Evolutionary conservation across 495 filamentous ascomycete genomes (phyloP), one percentile per base, ranked within the genome.

Genomic region (Hypoxylon trugodes): DNA sequence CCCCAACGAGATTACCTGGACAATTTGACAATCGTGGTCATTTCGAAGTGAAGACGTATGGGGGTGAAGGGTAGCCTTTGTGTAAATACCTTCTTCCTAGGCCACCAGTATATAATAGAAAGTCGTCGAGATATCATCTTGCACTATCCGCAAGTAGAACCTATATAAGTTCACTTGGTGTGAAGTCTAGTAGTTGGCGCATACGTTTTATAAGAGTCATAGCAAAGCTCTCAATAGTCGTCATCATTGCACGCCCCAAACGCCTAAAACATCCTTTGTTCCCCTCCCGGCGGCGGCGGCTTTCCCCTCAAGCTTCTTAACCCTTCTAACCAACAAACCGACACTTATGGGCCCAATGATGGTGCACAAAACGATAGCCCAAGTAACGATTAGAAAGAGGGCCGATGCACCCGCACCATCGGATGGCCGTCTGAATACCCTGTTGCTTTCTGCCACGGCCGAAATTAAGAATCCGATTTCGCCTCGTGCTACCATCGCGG

Each of bases 401-500:
- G 72, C 69, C 0, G 69, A 68, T 3, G 83, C 73, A 12, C 85
- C 79, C 0, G 59, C 25, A 9, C 71, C 74, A 8, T 68, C 63
- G 0, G 67, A 35, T 3, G 60, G 57, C 0, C 56, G 52, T 3
- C 57, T 61, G 60, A 89, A 88, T n/a, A 87, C 79, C 0, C 86
- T 84, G 19, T 82, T 69, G 8, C 80, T 82, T 49, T 89, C 75
- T 0, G 87, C 88, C 3, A 91, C 71, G 2, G 89, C 86, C 4
- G 89, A 86, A 56, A 95, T 90, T 16, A 94, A 74, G 52, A 91
- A 90, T 0, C 90, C 90, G 21, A 94, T 89, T 68, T 96, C 90
- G 2, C 90, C 91, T 28, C 90, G 82, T 0, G 91, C 85, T 0
- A 89, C 83, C 90, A 93, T 93, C 0, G 89, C 83, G 30, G 77